Base-by-base conservation (phyloP, 176 grass and related monocot species). In the Ampelocalamus luodianensis region DNA sequence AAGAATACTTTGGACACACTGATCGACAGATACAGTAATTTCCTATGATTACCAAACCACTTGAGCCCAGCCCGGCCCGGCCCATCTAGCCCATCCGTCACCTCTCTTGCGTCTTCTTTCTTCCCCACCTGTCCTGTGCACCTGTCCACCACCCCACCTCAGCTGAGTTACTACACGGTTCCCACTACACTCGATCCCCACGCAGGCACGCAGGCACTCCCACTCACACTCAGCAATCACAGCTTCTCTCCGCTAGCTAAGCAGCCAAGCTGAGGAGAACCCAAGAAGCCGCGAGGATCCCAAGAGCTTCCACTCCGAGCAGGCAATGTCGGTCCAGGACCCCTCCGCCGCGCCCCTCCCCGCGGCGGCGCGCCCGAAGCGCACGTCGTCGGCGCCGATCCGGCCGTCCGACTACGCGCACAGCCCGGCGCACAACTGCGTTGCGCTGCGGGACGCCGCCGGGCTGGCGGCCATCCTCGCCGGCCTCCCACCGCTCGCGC, bases 361-460 rank as follows among this genome's bases (percentile, higher is more conserved):
- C 40, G 22, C 77, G 78, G 37, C 73, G 73, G 46, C 58, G 72
- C 79, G 84, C 29, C 59, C 90, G 20, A 89, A 92, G 83, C 83
- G 79, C 78, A 87, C 87, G 23, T 87, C 83, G 13, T 86, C 90
- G 68, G 87, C 87, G 54, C 78, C 89, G 59, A 88, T 95, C 63
- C 89, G 85, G 1, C 85, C 93, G 8, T 64, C 54, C 0, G 89
- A 93, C 27, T 98, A 95, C 85, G 73, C 91, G 39, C 93, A 98
- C 74, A 95, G 93, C 77, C 91, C 89, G 2, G 80, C 89, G 5
- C 95, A 98, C 80, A 71, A 95, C 83, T 82, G 86, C 60, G 83
- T 98, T 12, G 87, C 90, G 34, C 62, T 87, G 44, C 89, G 91
- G 15, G 93, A 98, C 79, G 66, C 84, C 42, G 65, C 84, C 10